Evolutionary conservation across 2,329 filamentous ascomycete species (phyloP).

Genomic region (Penicillium sp.): DNA sequence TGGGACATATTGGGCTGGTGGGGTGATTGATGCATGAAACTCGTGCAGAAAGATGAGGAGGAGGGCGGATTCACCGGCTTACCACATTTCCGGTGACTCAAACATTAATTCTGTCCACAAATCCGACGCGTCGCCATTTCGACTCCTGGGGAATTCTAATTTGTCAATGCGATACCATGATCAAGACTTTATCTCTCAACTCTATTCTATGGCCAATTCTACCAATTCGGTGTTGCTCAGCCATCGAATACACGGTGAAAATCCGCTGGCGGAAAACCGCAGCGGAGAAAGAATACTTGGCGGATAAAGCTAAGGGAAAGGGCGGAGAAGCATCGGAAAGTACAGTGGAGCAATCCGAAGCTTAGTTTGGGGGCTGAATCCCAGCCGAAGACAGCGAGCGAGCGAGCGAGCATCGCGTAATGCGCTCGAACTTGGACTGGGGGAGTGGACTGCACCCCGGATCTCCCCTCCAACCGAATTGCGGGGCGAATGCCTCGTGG

Average conservation of each 20-base stretch:
- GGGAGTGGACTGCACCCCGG: constrained; percentile 1
- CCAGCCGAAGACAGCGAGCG: too few relatives aligned
- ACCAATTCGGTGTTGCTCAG: too few relatives aligned
- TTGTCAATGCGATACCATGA: too few relatives aligned
- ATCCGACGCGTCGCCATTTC: too few relatives aligned
- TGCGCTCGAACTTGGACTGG: background rate
- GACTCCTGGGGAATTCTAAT: too few relatives aligned
- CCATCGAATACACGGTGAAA: too few relatives aligned
- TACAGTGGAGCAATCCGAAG: background rate
- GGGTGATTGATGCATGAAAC: background rate
- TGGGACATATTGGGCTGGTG: background rate
- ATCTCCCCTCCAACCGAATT: constrained; percentile 5
- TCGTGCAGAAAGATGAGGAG: background rate
- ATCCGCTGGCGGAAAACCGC: background rate
- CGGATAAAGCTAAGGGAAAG: background rate
- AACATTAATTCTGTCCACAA: too few relatives aligned
- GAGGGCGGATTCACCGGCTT: background rate
- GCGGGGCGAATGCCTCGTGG: background rate
- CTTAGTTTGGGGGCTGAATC: background rate
- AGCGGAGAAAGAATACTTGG: background rate
- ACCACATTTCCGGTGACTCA: too few relatives aligned
- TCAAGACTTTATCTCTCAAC: too few relatives aligned
- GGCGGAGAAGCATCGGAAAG: background rate
- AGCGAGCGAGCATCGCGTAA: background rate
- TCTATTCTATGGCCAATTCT: too few relatives aligned